Evolutionary conservation across 2,329 filamentous ascomycete genomes (phyloP).

Genomic region (Fusarium veterinarium): DNA sequence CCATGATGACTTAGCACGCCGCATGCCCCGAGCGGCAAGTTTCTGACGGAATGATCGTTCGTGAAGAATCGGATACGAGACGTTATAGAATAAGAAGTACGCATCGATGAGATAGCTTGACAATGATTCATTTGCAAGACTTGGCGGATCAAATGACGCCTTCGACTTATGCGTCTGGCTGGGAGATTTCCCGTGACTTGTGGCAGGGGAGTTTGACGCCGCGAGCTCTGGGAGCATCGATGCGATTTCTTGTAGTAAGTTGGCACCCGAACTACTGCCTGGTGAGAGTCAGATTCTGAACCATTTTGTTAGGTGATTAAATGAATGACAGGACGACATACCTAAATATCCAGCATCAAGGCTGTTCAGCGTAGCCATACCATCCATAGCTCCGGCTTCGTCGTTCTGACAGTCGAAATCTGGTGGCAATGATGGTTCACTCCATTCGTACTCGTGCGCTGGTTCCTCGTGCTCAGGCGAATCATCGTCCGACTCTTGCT

Average conservation of each 20-base stretch:
- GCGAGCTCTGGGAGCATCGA: not conserved
- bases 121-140: not conserved
- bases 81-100: not conserved
- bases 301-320: rapidly evolving
- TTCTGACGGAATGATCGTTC: not conserved
- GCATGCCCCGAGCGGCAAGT: not conserved
- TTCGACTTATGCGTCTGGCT: not conserved
- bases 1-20: not conserved
- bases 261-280: not conserved
- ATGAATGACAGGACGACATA: not conserved
- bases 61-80: not conserved
- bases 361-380: not conserved
- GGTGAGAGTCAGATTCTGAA: not conserved
- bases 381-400: not conserved
- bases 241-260: not conserved
- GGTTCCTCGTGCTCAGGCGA: not conserved
- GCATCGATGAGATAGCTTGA: not conserved
- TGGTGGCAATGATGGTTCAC: not conserved
- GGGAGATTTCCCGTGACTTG: not conserved
- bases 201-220: not conserved
- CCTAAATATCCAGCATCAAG: not conserved
- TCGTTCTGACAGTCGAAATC: not conserved
- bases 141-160: not conserved
- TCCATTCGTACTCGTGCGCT: not conserved
- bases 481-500: not conserved